These are phyloP conservation scores for Sequoiadendron giganteum DNA, from an alignment of 75 land plant genomes.

Conservation along the genomic window DNA sequence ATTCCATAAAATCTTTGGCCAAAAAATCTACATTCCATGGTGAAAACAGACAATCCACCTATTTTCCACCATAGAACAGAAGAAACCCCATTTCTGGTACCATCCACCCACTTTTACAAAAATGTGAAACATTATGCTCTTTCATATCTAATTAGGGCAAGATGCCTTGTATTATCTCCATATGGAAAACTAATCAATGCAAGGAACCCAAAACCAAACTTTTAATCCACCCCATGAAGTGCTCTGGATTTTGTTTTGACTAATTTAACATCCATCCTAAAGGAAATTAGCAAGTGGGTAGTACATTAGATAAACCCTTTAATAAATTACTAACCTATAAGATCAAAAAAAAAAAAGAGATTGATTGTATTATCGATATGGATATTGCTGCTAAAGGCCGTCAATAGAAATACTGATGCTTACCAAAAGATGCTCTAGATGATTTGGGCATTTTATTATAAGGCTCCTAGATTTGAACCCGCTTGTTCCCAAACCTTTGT, in stretches of 20 bases:
- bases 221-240: not conserved
- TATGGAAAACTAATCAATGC: not conserved
- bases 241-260: not conserved
- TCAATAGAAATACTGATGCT: not conserved
- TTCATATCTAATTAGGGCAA: no score
- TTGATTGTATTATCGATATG: not conserved
- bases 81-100: not conserved
- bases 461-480: slow-evolving; percentile 14
- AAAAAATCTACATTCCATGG: not conserved
- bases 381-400: not conserved
- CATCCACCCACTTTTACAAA: not conserved
- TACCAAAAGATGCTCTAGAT: not conserved
- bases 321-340: not conserved
- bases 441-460: slow-evolving; percentile 11
- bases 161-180: no score
- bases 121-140: no score
- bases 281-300: not conserved
- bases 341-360: not conserved
- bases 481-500: not conserved
- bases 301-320: not conserved
- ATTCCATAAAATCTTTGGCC: not conserved
- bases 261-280: not conserved
- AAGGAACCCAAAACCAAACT: not conserved
- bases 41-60: not conserved
- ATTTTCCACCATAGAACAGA: not conserved